Evolutionary conservation across 495 filamentous ascomycete genomes (phyloP).

Genomic region (Bacidia rubella): DNA sequence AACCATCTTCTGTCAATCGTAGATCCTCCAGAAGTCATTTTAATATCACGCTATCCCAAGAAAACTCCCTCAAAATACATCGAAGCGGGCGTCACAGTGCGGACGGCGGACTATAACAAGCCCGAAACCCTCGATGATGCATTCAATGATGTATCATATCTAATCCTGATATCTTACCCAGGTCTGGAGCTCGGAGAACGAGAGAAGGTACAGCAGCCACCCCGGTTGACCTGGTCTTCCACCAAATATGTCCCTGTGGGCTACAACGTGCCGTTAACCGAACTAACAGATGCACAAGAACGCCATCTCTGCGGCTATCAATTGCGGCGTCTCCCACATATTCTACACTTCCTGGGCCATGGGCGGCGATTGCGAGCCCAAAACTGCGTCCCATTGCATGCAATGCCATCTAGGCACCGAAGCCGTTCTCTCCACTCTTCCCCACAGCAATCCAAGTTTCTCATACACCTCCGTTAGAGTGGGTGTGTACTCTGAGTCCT

Average conservation of each 20-base stretch:
- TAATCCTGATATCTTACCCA: conserved; percentile 33
- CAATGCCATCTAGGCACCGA: conserved; percentile 55
- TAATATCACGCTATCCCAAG: conserved; percentile 33
- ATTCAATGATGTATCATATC: conserved; percentile 26
- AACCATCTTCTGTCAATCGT: conserved; percentile 31
- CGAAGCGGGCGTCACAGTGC: conserved; percentile 23
- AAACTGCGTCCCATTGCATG: conserved; percentile 46
- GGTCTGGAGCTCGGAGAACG: conserved; percentile 29
- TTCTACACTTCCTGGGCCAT: conserved; percentile 58
- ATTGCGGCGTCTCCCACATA: conserved; percentile 45
- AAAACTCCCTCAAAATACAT: conserved; percentile 21
- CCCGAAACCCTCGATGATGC: conserved; percentile 20
- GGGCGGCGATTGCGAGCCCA: conserved; percentile 27
- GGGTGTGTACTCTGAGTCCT: conserved; percentile 54
- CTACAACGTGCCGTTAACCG: background rate
- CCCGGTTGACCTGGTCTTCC: background rate
- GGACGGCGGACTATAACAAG: conserved; percentile 28
- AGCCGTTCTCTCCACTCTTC: conserved; percentile 34
- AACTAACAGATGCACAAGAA: conserved; percentile 28
- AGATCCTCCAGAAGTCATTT: conserved; percentile 26
- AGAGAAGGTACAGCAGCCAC: conserved; percentile 16
- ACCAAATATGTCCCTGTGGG: background rate
- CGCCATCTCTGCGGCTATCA: conserved; percentile 44
- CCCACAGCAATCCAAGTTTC: conserved; percentile 10
- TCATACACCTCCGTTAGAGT: conserved; percentile 44